Conservation (phyloP, 192 early-diverging fungal genomes). For the Backusella circina region DNA sequence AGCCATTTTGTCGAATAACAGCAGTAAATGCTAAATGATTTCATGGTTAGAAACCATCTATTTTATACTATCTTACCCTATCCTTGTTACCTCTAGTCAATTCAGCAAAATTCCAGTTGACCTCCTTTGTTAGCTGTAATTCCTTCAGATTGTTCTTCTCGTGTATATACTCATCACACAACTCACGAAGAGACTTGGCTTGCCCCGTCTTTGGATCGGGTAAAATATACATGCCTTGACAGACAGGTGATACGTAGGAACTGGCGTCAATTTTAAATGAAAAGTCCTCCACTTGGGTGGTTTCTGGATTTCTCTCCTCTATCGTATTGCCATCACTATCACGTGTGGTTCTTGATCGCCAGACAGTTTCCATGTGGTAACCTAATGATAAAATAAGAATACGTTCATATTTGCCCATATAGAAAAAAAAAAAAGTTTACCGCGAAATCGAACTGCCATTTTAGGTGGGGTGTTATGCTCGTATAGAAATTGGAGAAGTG, state of each 20-base stretch:
- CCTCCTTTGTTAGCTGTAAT: slow-evolving; percentile 37
- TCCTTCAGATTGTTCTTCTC: slow-evolving; percentile 35
- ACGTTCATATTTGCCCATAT: background rate
- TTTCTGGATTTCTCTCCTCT: slow-evolving; percentile 26
- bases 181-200: slow-evolving; percentile 20
- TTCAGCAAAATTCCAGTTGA: slow-evolving; percentile 41
- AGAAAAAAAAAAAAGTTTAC: too few species aligned
- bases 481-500: slow-evolving; percentile 28
- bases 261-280: slow-evolving; percentile 30
- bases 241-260: slow-evolving; percentile 25
- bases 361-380: slow-evolving; percentile 30
- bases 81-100: slow-evolving; percentile 27
- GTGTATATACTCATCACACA: slow-evolving; percentile 36
- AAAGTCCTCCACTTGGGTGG: slow-evolving; percentile 29
- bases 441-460: slow-evolving; percentile 14
- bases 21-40: slow-evolving; percentile 10
- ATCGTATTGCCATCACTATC: slow-evolving; percentile 20
- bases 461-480: slow-evolving; percentile 27
- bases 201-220: slow-evolving; percentile 27
- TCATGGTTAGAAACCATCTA: background rate
- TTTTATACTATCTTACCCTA: slow-evolving; percentile 19
- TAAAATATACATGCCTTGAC: slow-evolving; percentile 29
- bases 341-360: slow-evolving; percentile 1
- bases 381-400: slow-evolving; percentile 2
- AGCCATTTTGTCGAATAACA: slow-evolving; percentile 37